These are phyloP conservation scores for Eucalyptus melliodora DNA, from an alignment of 345 rosid species.

Conservation along the genomic window DNA sequence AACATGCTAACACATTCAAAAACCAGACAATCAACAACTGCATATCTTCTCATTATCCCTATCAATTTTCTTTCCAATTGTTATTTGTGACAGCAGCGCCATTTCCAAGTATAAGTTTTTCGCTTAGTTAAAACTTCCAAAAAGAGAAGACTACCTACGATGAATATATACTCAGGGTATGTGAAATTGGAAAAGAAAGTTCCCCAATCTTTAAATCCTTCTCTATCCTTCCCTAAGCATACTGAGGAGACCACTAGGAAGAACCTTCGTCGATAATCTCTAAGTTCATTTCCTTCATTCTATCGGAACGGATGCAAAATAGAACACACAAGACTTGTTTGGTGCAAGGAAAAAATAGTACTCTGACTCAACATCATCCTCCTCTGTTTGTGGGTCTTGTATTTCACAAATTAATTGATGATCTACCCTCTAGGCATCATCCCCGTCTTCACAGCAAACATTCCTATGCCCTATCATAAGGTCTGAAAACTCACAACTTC, in stretches of 20 bases:
- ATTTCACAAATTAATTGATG: not conserved
- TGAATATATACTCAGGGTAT: not conserved
- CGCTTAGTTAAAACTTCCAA: not conserved
- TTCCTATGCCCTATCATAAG: not conserved
- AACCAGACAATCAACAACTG: not conserved
- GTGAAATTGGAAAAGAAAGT: not conserved
- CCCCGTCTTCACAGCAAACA: not conserved
- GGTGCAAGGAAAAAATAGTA: not conserved
- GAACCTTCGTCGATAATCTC: not conserved
- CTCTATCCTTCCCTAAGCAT: not conserved
- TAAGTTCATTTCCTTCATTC: not conserved
- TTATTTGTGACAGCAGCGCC: not conserved
- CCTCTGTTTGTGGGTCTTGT: not conserved
- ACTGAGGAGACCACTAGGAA: not conserved
- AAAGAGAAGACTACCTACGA: not conserved
- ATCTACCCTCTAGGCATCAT: not conserved
- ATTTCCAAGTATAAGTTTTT: not conserved
- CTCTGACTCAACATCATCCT: not conserved
- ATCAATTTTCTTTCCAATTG: not conserved
- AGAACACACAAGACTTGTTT: not conserved
- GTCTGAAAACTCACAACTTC: not conserved
- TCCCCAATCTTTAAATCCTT: not conserved
- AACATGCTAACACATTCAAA: not conserved
- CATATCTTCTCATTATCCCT: not conserved
- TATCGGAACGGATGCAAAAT: not conserved